Evolutionary conservation across 495 filamentous ascomycete species (phyloP).

Genomic region (Penicillium fimorum): DNA sequence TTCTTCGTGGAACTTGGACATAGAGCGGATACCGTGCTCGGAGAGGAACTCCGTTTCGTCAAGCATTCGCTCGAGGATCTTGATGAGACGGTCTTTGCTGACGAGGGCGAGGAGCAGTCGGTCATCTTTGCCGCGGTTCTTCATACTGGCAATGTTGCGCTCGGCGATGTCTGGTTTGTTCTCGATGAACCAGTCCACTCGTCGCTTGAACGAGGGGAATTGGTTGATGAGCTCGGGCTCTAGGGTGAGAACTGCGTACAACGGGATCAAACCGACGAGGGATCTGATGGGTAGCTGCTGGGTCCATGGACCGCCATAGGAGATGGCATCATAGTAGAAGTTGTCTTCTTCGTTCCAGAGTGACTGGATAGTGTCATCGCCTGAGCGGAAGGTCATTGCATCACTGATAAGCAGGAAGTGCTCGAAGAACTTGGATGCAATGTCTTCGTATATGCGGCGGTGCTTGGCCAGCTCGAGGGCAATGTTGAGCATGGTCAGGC

Average conservation of each 20-base stretch:
- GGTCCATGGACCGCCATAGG: conserved; percentile 87
- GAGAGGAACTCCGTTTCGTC: conserved; percentile 92
- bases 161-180: conserved; percentile 81
- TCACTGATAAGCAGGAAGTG: conserved; percentile 97
- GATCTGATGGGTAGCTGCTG: conserved; percentile 90
- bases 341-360: conserved; percentile 92
- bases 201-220: conserved; percentile 90
- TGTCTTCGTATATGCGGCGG: conserved; percentile 94
- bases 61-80: conserved; percentile 87
- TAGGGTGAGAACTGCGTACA: conserved; percentile 87
- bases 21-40: conserved; percentile 84
- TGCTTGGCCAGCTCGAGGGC: conserved; percentile 92
- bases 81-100: conserved; percentile 79
- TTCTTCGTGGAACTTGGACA: conserved; percentile 90
- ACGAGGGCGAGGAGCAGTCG: conserved; percentile 83
- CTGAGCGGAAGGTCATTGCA: conserved; percentile 88
- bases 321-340: conserved; percentile 98
- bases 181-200: conserved; percentile 89
- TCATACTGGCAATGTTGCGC: conserved; percentile 89
- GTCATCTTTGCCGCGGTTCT: conserved; percentile 81
- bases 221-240: conserved; percentile 91
- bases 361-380: conserved; percentile 69
- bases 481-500: conserved; percentile 93
- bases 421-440: conserved; percentile 98
- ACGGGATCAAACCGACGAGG: conserved; percentile 86